Evolutionary conservation across 1,284 basidiomycete species (phyloP).

Genomic region (Moniliella sp.): DNA sequence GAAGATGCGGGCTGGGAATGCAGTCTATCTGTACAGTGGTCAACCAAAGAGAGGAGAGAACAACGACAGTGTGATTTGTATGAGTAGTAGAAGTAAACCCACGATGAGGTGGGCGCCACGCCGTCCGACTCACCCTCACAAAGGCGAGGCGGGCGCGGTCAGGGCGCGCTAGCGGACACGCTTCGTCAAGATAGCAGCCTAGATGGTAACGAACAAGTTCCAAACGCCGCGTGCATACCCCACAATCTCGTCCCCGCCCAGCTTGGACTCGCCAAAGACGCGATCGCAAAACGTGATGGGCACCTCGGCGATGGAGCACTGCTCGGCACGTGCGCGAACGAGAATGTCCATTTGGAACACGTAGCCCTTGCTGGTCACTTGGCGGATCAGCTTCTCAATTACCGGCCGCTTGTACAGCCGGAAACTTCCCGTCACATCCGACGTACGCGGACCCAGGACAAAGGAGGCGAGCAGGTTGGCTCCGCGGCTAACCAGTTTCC

Average conservation of each 20-base stretch:
- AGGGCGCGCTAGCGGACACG: too few relatives aligned
- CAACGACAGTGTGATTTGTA: too few relatives aligned
- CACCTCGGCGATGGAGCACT: constrained; percentile 65
- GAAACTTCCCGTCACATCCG: constrained; percentile 18
- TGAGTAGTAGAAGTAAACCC: too few relatives aligned
- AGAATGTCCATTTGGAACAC: constrained; percentile 97
- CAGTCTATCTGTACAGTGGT: too few relatives aligned
- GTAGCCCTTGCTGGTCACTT: constrained; percentile 65
- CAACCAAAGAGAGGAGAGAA: too few relatives aligned
- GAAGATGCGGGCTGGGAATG: too few relatives aligned
- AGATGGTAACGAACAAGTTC: constrained; percentile 46
- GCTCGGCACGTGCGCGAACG: constrained; percentile 58
- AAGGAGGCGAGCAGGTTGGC: constrained; percentile 15
- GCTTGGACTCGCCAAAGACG: constrained; percentile 72
- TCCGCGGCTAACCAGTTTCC: constrained; percentile 14
- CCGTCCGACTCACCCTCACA: too few relatives aligned
- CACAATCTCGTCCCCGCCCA: constrained; percentile 67
- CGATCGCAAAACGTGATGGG: constrained; percentile 83
- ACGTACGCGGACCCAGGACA: constrained; percentile 13
- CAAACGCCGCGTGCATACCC: constrained; percentile 71
- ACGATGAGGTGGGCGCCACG: too few relatives aligned
- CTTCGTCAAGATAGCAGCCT: too few relatives aligned
- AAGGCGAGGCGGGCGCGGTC: too few relatives aligned
- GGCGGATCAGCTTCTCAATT: constrained; percentile 56
- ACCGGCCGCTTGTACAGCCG: constrained; percentile 52